Percentiles rank a stretch among this genome's conserved stretches.
phyloP scores from a whole-genome alignment of 2,329 filamentous ascomycete species.

The Penicillium sp. region DNA sequence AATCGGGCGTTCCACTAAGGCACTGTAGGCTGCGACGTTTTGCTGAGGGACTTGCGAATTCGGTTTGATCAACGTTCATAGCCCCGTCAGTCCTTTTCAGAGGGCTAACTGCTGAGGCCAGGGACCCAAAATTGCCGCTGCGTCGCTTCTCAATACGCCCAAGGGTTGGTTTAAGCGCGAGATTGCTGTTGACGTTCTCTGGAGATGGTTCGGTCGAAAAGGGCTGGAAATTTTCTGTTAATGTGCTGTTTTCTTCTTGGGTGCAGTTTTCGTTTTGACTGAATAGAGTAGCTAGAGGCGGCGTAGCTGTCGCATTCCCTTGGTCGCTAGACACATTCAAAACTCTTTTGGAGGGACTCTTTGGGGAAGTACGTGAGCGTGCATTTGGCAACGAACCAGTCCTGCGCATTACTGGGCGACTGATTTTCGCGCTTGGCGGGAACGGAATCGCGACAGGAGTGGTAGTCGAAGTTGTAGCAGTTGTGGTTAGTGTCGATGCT shows the following conservation, averaged over 20 bases:
- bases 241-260: conserved; percentile 5
- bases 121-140: conserved; percentile 45
- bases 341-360: conserved; percentile 75
- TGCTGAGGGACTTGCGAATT: conserved; percentile 77
- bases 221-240: conserved; percentile 5
- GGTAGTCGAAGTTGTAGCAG: neutral
- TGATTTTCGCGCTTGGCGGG: conserved; percentile 62
- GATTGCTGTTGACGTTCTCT: conserved; percentile 41
- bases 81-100: conserved; percentile 87
- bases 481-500: neutral
- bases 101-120: conserved; percentile 67
- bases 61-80: conserved; percentile 79
- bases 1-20: conserved; percentile 55
- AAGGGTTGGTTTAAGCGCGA: conserved; percentile 35
- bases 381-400: conserved; percentile 23
- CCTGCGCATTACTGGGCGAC: conserved; percentile 41
- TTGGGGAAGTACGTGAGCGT: conserved; percentile 67
- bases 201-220: conserved; percentile 16
- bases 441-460: conserved; percentile 57
- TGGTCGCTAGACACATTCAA: conserved; percentile 67
- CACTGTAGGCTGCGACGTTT: conserved; percentile 87
- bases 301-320: conserved; percentile 61
- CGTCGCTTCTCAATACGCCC: conserved; percentile 49
- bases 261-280: conserved; percentile 45
- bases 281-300: conserved; percentile 31